Evolutionary conservation across 2,329 filamentous ascomycete species (phyloP), one percentile per base, ranked within the genome.

Genomic region (Ophiostoma ulmi): DNA sequence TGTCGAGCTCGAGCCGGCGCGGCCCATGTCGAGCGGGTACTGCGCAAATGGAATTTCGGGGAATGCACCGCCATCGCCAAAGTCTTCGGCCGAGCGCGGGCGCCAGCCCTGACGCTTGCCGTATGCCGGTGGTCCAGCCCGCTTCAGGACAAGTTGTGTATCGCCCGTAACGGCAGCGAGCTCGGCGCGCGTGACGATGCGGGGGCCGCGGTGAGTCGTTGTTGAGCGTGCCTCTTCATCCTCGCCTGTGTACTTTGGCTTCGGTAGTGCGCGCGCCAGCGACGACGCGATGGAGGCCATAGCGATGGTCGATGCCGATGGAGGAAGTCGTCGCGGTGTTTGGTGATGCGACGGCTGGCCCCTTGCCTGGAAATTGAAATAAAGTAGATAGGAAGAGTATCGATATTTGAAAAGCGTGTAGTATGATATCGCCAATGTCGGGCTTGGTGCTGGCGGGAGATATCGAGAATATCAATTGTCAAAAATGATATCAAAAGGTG

Each of bases 21-120:
- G 88, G 72, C 94, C 94, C 93, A 98, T 97, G 72, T 97, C 92
- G 68, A 97, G 87, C 13, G 95, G 95, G 78, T 98, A 99, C 78
- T 99, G 95, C 63, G 94, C 95, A 69, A 98, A 89, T 17, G 92
- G 90, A 4, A 75, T 68, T 36, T 75, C 74, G 38, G 72, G 72
- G 36, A 73, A 73, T 41, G 72, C 93, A 76, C 95, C 95, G 74
- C 95, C 95, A 83, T 98, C 94, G 76, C 92, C 94, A 81, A 94
- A 99, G 80, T 99, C 95, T 78, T 97, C 94, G 74, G 91, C 88
- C 58, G 86, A 86, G 77, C 94, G 90, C 41, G 95, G 95, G 74
- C 95, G 88, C 95, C 95, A 99, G 86, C 91, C 92, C 78, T 88
- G 81, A 77, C 95, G 90, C 78, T 93, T 90, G 68, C 92, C 92